Conservation (phyloP, 139 green algal species). For the Micractinium sp. region DNA sequence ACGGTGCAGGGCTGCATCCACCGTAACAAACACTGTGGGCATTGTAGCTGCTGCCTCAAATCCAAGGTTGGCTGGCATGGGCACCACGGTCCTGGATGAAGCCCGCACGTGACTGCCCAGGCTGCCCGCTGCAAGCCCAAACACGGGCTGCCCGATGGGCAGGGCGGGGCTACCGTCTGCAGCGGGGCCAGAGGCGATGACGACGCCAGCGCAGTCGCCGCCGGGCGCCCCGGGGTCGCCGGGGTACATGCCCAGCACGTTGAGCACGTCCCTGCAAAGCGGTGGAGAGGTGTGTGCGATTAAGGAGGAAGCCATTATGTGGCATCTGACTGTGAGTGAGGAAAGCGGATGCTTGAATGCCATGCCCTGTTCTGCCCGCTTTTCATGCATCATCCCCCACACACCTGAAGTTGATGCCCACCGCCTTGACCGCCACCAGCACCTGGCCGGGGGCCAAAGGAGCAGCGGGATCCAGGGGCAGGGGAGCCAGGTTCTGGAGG, state of each 20-base stretch:
- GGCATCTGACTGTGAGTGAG: no score
- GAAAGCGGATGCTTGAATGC: no score
- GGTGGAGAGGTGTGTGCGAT: slow-evolving; percentile 44
- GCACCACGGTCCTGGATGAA: slow-evolving; percentile 67
- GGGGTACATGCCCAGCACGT: slow-evolving; percentile 75
- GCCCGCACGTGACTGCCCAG: slow-evolving; percentile 76
- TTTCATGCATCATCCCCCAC: no score
- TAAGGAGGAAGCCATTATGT: not conserved
- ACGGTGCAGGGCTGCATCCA: slow-evolving; percentile 53
- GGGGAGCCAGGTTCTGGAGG: slow-evolving; percentile 61
- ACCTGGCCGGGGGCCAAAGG: slow-evolving; percentile 18
- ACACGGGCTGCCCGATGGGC: slow-evolving; percentile 64
- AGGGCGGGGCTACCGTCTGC: not conserved
- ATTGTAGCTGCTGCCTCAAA: slow-evolving; percentile 80
- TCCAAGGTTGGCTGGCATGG: slow-evolving; percentile 57
- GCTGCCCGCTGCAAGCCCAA: slow-evolving; percentile 80
- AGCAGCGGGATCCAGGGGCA: slow-evolving; percentile 26
- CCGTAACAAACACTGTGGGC: slow-evolving; percentile 87
- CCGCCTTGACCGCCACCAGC: slow-evolving; percentile 55
- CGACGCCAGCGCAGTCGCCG: slow-evolving; percentile 67
- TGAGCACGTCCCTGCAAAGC: slow-evolving; percentile 63
- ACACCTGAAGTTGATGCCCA: slow-evolving; percentile 68
- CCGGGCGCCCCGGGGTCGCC: slow-evolving; percentile 62
- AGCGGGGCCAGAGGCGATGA: slow-evolving; percentile 41
- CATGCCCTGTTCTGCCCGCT: no score